Evolutionary conservation across 202 grass and related monocot genomes (phyloP).

Genomic region (Digitaria exilis): DNA sequence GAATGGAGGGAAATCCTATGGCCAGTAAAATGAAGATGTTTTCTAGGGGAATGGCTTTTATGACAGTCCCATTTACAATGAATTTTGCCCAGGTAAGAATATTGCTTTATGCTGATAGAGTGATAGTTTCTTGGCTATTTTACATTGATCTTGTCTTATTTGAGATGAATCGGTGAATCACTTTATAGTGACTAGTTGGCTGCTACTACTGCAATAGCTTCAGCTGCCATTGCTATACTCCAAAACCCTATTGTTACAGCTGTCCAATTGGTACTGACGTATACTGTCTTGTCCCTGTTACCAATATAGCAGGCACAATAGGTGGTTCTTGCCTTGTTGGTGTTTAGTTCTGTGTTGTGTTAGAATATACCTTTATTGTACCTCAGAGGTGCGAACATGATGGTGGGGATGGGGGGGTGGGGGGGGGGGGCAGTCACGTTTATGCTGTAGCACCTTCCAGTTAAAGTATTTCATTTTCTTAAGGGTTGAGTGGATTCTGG

Average conservation of each 20-base stretch:
- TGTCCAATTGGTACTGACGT: neutral
- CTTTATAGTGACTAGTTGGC: neutral
- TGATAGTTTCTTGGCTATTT: conserved; percentile 9
- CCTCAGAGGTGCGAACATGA: neutral
- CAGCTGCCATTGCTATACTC: neutral
- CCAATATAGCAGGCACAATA: neutral
- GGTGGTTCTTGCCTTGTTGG: neutral
- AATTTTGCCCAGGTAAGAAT: conserved; percentile 65
- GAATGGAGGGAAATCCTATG: conserved; percentile 65
- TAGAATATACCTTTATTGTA: too few species aligned
- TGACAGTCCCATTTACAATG: conserved; percentile 71
- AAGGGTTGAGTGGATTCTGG: neutral
- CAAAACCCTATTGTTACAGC: conserved; percentile 8
- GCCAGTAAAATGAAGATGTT: conserved; percentile 59
- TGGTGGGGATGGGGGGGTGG: too few species aligned
- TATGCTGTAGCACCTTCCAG: neutral
- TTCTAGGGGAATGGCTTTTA: conserved; percentile 64
- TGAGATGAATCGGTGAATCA: conserved; percentile 22
- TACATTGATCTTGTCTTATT: conserved; percentile 5
- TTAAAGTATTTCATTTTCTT: neutral
- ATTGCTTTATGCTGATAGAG: conserved; percentile 31
- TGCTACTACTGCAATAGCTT: neutral
- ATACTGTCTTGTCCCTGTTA: neutral
- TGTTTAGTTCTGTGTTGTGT: conserved; percentile 10
- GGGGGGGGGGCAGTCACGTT: neutral